Percentiles rank a stretch among this genome's conserved stretches.
phyloP scores from a whole-genome alignment of 768 basidiomycete genomes.

The Termitomyces bulborhizus region DNA sequence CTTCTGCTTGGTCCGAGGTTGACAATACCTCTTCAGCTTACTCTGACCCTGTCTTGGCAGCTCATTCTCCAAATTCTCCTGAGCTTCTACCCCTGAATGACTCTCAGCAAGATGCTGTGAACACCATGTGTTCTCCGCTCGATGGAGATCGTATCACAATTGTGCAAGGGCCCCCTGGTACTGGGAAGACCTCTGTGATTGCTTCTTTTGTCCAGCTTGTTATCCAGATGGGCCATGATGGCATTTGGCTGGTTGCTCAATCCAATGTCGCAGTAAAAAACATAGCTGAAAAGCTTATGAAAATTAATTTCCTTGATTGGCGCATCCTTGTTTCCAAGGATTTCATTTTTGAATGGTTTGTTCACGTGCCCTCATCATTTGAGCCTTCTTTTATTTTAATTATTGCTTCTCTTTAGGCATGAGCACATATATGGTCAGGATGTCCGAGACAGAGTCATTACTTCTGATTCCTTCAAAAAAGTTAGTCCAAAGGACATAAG shows the following conservation, averaged over 20 bases:
- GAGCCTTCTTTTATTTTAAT: not conserved
- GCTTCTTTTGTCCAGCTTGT: constrained; percentile 52
- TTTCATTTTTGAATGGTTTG: constrained; percentile 62
- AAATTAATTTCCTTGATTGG: constrained; percentile 48
- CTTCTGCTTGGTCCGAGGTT: constrained; percentile 26
- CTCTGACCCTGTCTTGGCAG: not conserved
- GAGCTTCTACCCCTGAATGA: constrained; percentile 27
- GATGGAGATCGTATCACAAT: constrained; percentile 33
- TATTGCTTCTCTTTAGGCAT: constrained; percentile 48
- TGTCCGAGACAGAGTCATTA: constrained; percentile 45
- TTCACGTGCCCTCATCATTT: constrained; percentile 1
- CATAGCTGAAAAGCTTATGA: constrained; percentile 74
- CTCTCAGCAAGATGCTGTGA: constrained; percentile 43
- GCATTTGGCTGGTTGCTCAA: constrained; percentile 80
- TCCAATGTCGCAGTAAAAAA: constrained; percentile 89
- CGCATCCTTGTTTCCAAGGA: constrained; percentile 64
- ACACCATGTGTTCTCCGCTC: constrained; percentile 36
- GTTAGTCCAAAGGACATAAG: constrained; percentile 19
- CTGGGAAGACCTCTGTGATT: constrained; percentile 73
- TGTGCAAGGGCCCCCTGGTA: constrained; percentile 58
- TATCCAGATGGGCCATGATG: constrained; percentile 28
- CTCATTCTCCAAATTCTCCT: not conserved
- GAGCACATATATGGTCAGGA: constrained; percentile 59
- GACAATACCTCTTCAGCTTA: not conserved
- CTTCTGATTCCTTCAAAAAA: constrained; percentile 32